These are phyloP conservation scores for Viridothelium virens DNA, from an alignment of 495 filamentous ascomycete species.

Conservation along the genomic window DNA sequence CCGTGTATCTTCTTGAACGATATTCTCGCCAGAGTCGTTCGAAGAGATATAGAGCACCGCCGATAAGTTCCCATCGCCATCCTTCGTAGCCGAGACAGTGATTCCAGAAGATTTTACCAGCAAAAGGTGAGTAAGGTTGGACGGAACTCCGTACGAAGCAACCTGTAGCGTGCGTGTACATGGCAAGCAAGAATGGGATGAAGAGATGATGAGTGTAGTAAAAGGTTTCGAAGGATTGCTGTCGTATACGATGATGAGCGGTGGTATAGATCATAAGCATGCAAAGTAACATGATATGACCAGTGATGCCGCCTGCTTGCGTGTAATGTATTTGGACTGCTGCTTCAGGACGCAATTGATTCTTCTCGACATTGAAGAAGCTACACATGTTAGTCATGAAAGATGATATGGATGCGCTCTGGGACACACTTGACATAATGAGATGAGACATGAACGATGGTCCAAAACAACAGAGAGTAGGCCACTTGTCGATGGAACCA, in stretches of 20 bases:
- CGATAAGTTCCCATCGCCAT: conserved; percentile 93
- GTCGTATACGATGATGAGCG: conserved; percentile 83
- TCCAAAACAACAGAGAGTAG: conserved; percentile 78
- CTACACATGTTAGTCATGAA: conserved; percentile 38
- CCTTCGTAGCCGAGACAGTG: conserved; percentile 95
- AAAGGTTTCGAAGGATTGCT: conserved; percentile 96
- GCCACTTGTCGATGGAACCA: conserved; percentile 98
- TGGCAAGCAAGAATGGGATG: conserved; percentile 83
- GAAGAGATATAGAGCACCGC: conserved; percentile 73
- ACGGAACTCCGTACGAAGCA: conserved; percentile 66
- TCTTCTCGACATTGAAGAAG: conserved; percentile 91
- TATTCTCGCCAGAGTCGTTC: conserved; percentile 93
- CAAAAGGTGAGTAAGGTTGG: conserved; percentile 73
- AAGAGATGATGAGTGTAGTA: conserved; percentile 99
- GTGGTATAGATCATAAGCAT: conserved; percentile 99
- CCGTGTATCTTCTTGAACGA: conserved; percentile 67
- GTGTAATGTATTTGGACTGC: conserved; percentile 93
- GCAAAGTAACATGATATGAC: conserved; percentile 96
- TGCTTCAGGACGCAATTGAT: conserved; percentile 68
- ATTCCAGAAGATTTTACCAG: conserved; percentile 69
- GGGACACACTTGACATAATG: conserved; percentile 91
- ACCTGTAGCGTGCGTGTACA: conserved; percentile 92
- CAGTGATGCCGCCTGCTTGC: conserved; percentile 83
- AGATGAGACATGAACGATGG: conserved; percentile 62
- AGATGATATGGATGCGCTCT: background rate